Percentiles rank a stretch among this genome's conserved stretches.
phyloP scores from a whole-genome alignment of 2,329 filamentous ascomycete species.

The Curvularia eragrostidis region DNA sequence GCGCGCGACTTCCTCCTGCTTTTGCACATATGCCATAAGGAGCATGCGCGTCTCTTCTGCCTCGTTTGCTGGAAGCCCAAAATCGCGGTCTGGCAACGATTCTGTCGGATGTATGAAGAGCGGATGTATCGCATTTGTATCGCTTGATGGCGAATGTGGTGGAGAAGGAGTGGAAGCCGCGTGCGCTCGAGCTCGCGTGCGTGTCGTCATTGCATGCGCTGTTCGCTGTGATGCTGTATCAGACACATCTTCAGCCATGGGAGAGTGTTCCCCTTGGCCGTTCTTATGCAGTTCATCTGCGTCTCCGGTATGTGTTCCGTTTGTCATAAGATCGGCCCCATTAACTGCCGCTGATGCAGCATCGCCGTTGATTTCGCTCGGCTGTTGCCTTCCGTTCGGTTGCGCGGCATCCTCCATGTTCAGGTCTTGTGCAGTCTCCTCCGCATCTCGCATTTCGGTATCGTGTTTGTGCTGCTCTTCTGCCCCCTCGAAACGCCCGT shows the following conservation, averaged over 20 bases:
- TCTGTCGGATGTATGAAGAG: conserved; percentile 72
- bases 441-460: conserved; percentile 23
- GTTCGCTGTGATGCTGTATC: conserved; percentile 53
- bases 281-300: conserved; percentile 29
- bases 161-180: conserved; percentile 50
- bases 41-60: conserved; percentile 79
- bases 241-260: conserved; percentile 48
- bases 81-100: conserved; percentile 70
- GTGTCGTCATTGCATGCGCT: conserved; percentile 62
- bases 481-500: conserved; percentile 19
- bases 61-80: conserved; percentile 74
- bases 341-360: conserved; percentile 18
- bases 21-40: conserved; percentile 79
- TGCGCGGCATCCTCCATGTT: conserved; percentile 38
- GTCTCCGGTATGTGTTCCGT: conserved; percentile 29
- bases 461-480: conserved; percentile 13
- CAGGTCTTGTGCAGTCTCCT: conserved; percentile 29
- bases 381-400: conserved; percentile 22
- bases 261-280: conserved; percentile 31
- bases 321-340: conserved; percentile 28
- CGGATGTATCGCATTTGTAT: conserved; percentile 71
- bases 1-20: conserved; percentile 82
- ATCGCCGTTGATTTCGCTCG: conserved; percentile 23
- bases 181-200: conserved; percentile 60
- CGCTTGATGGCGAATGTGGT: conserved; percentile 55